These are phyloP conservation scores for Raddia distichophylla DNA, from an alignment of 176 grass and related monocot species.

Conservation along the genomic window DNA sequence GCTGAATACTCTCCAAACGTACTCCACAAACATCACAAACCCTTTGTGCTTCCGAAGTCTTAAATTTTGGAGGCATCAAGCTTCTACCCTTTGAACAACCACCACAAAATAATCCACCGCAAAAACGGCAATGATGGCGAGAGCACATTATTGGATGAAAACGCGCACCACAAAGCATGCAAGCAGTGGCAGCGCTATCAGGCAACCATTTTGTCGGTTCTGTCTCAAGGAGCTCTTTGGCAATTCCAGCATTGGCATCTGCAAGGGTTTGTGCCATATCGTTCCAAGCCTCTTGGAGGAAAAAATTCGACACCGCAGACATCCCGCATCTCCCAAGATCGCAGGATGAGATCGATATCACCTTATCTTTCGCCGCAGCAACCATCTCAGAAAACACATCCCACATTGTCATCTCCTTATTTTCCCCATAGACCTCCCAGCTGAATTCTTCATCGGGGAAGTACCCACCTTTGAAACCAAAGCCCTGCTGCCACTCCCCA, in stretches of 20 bases:
- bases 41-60: conserved; percentile 59
- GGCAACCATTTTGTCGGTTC: conserved; percentile 61
- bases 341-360: conserved; percentile 24
- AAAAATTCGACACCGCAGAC: conserved; percentile 39
- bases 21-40: conserved; percentile 74
- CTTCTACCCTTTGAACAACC: conserved; percentile 65
- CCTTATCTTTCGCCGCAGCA: conserved; percentile 45
- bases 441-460: conserved; percentile 62
- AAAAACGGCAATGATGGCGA: conserved; percentile 61
- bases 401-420: conserved; percentile 75
- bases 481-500: conserved; percentile 49
- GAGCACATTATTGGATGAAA: conserved; percentile 73
- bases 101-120: conserved; percentile 55
- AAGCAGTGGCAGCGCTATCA: conserved; percentile 57
- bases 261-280: conserved; percentile 60
- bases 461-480: conserved; percentile 54
- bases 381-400: conserved; percentile 73
- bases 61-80: conserved; percentile 69
- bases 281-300: conserved; percentile 68
- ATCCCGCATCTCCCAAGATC: conserved; percentile 39
- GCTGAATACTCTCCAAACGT: conserved; percentile 53
- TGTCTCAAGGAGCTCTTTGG: conserved; percentile 57
- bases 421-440: conserved; percentile 51
- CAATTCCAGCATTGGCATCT: conserved; percentile 42
- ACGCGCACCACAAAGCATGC: conserved; percentile 64